Percentiles rank a stretch among this genome's conserved stretches.
These are phyloP conservation scores for Candida sp. DNA, from an alignment of 1,139 yeast genomes.

Conservation along the genomic window DNA sequence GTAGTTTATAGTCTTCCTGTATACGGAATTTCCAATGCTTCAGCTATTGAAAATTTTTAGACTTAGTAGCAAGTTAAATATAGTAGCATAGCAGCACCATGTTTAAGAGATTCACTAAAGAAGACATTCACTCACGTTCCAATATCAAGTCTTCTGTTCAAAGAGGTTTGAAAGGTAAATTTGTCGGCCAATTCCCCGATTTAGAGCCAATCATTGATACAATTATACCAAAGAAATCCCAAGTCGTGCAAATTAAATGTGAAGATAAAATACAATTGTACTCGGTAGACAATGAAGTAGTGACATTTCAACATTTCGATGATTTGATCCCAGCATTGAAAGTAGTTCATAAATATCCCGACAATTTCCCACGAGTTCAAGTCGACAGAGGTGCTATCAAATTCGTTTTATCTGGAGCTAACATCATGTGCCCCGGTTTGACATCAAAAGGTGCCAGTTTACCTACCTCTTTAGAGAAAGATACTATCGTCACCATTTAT, in stretches of 20 bases:
- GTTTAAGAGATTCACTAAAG: constrained; percentile 75
- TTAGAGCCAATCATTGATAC: constrained; percentile 77
- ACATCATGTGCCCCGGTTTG: constrained; percentile 96
- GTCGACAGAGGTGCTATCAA: constrained; percentile 98
- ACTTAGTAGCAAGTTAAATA: neutral
- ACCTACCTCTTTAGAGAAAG: constrained; percentile 70
- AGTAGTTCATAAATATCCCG: constrained; percentile 80
- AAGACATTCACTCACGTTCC: constrained; percentile 86
- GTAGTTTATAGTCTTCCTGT: neutral
- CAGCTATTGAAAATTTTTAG: neutral
- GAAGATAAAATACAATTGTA: constrained; percentile 86
- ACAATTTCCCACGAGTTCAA: constrained; percentile 78
- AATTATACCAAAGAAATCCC: constrained; percentile 89
- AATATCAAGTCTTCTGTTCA: constrained; percentile 92
- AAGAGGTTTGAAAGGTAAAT: constrained; percentile 72
- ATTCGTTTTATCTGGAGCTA: constrained; percentile 91
- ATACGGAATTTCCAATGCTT: no score
- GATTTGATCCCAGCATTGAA: constrained; percentile 77
- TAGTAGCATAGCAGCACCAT: constrained; percentile 15
- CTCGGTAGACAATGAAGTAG: constrained; percentile 67
- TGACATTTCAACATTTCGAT: constrained; percentile 81
- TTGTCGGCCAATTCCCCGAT: constrained; percentile 68
- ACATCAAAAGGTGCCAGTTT: constrained; percentile 86
- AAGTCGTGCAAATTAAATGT: constrained; percentile 77
- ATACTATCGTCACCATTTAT: constrained; percentile 70